Evolutionary conservation across 2,329 filamentous ascomycete species (phyloP).

Genomic region (Pestalotiopsis sp.): DNA sequence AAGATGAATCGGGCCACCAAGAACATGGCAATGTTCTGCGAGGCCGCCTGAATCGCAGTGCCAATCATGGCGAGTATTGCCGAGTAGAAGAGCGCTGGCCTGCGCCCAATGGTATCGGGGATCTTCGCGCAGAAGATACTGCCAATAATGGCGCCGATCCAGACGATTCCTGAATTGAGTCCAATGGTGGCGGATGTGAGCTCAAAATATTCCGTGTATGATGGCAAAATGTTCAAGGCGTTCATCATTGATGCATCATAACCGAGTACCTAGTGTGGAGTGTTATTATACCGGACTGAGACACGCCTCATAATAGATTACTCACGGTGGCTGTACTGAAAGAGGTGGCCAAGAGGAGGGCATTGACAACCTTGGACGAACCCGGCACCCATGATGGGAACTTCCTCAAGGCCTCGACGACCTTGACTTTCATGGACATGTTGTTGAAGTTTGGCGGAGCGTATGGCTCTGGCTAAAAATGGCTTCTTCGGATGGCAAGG

Average conservation of each 20-base stretch:
- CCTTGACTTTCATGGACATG: neutral
- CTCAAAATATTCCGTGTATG: conserved; percentile 32
- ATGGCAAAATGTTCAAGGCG: conserved; percentile 32
- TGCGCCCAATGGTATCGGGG: conserved; percentile 26
- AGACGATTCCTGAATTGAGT: conserved; percentile 28
- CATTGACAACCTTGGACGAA: neutral
- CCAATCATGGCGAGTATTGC: conserved; percentile 22
- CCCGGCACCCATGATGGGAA: conserved; percentile 2
- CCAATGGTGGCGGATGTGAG: conserved; percentile 32
- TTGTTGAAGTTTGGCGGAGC: neutral
- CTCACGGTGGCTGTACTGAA: conserved; percentile 2
- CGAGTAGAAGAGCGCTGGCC: conserved; percentile 20
- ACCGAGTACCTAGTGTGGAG: neutral
- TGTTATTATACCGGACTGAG: neutral
- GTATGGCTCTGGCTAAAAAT: neutral
- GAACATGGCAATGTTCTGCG: conserved; percentile 27
- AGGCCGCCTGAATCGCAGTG: conserved; percentile 18
- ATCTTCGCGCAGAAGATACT: conserved; percentile 21
- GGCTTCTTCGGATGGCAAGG: neutral
- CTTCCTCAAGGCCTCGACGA: neutral
- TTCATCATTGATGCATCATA: conserved; percentile 13
- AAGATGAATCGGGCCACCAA: conserved; percentile 25
- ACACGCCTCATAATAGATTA: neutral
- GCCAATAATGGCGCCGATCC: conserved; percentile 25
- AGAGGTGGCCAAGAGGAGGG: neutral